Evolutionary conservation across 2,329 filamentous ascomycete genomes (phyloP).

Genomic region (Trichoderma endophyticum): DNA sequence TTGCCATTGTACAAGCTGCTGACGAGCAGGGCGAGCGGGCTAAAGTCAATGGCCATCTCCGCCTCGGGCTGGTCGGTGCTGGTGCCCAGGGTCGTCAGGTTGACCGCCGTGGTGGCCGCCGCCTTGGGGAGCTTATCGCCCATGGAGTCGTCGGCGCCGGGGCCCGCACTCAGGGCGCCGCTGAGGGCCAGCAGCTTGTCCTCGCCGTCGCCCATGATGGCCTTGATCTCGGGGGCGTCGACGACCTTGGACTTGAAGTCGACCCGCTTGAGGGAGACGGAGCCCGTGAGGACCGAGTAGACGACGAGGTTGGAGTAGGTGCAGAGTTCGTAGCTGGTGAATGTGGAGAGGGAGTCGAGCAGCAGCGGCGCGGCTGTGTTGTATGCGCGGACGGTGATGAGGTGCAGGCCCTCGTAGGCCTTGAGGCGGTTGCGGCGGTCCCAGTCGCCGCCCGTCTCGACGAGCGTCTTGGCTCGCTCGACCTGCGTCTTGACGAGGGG

Average conservation of each 20-base stretch:
- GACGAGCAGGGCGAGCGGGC: constrained; percentile 80
- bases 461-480: constrained; percentile 81
- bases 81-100: constrained; percentile 78
- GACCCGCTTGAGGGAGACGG: constrained; percentile 89
- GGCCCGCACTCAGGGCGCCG: constrained; percentile 76
- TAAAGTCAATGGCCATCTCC: constrained; percentile 84
- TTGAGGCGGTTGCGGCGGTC: constrained; percentile 97
- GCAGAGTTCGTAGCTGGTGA: constrained; percentile 98
- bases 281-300: constrained; percentile 92
- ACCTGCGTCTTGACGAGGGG: constrained; percentile 89
- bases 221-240: constrained; percentile 96
- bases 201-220: constrained; percentile 84
- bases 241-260: constrained; percentile 99
- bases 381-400: constrained; percentile 89
- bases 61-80: constrained; percentile 70
- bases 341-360: constrained; percentile 94
- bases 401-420: constrained; percentile 93
- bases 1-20: constrained; percentile 89
- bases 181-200: constrained; percentile 82
- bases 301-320: constrained; percentile 92
- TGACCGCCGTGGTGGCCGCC: constrained; percentile 62
- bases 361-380: constrained; percentile 85
- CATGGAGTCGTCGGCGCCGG: constrained; percentile 76
- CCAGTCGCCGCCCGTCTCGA: constrained; percentile 97
- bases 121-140: constrained; percentile 54